Evolutionary conservation across 495 filamentous ascomycete species (phyloP).

Genomic region (Penicillium angulare): DNA sequence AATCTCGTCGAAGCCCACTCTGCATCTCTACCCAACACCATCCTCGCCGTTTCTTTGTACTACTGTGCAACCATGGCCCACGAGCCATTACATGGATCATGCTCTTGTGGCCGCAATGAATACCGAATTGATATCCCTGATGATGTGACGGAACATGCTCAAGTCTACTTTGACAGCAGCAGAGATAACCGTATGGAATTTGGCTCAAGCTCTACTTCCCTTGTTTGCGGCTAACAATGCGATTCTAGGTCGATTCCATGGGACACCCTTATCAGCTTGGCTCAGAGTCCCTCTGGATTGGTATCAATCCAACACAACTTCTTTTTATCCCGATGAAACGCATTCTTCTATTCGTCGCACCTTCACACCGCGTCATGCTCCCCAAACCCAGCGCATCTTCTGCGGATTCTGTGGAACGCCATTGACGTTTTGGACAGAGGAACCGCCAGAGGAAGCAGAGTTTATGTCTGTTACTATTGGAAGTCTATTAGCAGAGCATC

Average conservation of each 20-base stretch:
- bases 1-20: no score
- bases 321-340: constrained; percentile 77
- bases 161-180: constrained; percentile 69
- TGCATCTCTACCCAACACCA: neutral
- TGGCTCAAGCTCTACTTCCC: neutral
- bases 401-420: constrained; percentile 89
- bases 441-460: constrained; percentile 63
- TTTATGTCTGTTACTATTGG: constrained; percentile 74
- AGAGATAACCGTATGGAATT: constrained; percentile 59
- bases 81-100: constrained; percentile 66
- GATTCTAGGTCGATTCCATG: constrained; percentile 58
- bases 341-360: constrained; percentile 66
- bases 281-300: constrained; percentile 76
- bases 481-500: constrained; percentile 62
- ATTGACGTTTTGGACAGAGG: constrained; percentile 76
- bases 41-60: constrained; percentile 10
- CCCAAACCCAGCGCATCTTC: constrained; percentile 68
- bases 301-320: constrained; percentile 68
- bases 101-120: constrained; percentile 80
- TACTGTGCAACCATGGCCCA: constrained; percentile 25
- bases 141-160: constrained; percentile 50
- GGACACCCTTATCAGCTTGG: constrained; percentile 70
- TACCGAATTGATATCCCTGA: constrained; percentile 71
- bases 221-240: constrained; percentile 9
- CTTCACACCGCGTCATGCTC: constrained; percentile 61